phyloP scores from a whole-genome alignment of 768 basidiomycete genomes.

The Lepiota brunneoincarnata region DNA sequence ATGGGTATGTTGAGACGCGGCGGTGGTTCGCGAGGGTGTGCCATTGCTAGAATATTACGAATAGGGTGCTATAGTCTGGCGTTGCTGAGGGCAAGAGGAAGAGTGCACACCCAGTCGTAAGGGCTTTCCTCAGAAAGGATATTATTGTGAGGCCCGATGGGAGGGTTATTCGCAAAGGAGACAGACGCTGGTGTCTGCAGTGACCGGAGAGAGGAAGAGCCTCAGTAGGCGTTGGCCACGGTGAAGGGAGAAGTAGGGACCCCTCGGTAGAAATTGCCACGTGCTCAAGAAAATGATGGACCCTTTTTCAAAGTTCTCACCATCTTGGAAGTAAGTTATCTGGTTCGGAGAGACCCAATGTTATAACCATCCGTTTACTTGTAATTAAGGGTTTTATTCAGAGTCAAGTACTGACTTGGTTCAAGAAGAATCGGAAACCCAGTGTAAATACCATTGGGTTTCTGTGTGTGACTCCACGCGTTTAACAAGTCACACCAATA shows the following conservation, averaged over 20 bases:
- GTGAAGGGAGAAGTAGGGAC: background rate
- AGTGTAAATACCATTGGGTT: no score
- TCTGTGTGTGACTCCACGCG: slow-evolving; percentile 11
- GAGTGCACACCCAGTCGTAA: background rate
- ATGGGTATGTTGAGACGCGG: slow-evolving; percentile 59
- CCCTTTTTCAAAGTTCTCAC: background rate
- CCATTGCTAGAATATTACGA: slow-evolving; percentile 23
- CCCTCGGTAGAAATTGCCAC: slow-evolving; percentile 4
- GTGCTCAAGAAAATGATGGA: slow-evolving; percentile 4
- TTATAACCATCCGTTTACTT: no score
- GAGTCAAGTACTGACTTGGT: no score
- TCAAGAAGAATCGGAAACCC: no score
- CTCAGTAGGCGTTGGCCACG: slow-evolving; percentile 2
- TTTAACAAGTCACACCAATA: background rate
- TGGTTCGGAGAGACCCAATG: no score
- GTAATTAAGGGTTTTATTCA: no score
- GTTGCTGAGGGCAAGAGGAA: background rate
- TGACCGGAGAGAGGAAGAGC: background rate
- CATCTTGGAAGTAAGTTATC: background rate
- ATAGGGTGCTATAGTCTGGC: background rate
- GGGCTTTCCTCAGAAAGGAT: background rate
- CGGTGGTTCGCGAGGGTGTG: slow-evolving; percentile 48
- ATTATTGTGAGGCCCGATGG: background rate
- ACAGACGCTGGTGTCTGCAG: background rate
- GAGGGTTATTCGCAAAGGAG: background rate